A percentile compares a stretch with the other conserved stretches of the same genome.
phyloP scores from a whole-genome alignment of 331 rosid genomes.

The Malus hybrid region DNA sequence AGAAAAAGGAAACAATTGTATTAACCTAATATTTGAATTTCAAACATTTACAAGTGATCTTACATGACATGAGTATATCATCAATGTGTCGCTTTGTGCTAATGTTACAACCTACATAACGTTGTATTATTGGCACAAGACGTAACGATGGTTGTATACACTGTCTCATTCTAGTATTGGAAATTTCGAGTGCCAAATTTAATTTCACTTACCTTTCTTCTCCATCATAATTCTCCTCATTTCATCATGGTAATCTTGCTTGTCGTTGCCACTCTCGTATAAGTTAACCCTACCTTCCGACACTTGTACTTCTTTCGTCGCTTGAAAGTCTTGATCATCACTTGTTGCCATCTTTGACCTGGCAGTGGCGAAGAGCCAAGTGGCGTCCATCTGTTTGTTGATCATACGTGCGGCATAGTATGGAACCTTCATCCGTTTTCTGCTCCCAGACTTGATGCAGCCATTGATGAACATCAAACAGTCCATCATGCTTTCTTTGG shows the following conservation, averaged over 20 bases:
- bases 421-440: constrained; percentile 40
- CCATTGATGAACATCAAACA: constrained; percentile 53
- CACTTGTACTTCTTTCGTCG: not conserved
- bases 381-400: constrained; percentile 72
- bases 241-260: constrained; percentile 11
- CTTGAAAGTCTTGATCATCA: not conserved
- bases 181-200: not conserved
- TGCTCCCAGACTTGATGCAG: constrained; percentile 24
- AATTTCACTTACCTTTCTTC: constrained; percentile 12
- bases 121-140: too few relatives aligned
- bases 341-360: constrained; percentile 15
- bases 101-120: not conserved
- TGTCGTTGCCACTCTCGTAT: not conserved
- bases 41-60: not conserved
- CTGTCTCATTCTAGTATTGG: not conserved
- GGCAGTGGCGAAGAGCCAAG: constrained; percentile 55
- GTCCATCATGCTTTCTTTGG: constrained; percentile 74
- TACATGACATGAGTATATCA: not conserved
- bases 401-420: constrained; percentile 63
- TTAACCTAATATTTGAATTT: constrained; percentile 17
- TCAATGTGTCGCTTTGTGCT: fast-evolving
- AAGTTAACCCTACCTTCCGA: not conserved
- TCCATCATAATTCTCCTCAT: constrained; percentile 22
- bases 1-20: not conserved
- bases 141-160: too few relatives aligned